phyloP scores from a whole-genome alignment of 1,284 basidiomycete genomes.

The Omphalotus olearius region DNA sequence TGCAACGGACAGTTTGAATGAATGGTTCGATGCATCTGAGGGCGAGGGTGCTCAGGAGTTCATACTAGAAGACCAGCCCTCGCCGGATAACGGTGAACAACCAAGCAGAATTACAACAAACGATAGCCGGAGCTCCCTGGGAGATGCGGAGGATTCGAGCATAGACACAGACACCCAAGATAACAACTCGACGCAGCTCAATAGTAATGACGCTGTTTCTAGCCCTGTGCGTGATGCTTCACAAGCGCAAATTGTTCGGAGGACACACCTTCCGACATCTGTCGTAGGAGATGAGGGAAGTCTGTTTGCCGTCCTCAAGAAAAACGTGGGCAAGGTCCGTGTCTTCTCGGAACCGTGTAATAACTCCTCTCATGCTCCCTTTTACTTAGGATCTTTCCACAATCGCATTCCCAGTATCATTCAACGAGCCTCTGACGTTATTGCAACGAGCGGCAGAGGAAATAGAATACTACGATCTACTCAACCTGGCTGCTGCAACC shows the following conservation, averaged over 20 bases:
- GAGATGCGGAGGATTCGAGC: constrained; percentile 36
- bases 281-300: constrained; percentile 83
- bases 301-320: constrained; percentile 83
- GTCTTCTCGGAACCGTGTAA: constrained; percentile 2
- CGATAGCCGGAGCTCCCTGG: constrained; percentile 36
- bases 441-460: constrained; percentile 82
- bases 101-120: constrained; percentile 34
- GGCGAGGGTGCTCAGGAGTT: constrained; percentile 65
- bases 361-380: constrained; percentile 11
- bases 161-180: constrained; percentile 41
- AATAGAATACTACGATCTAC: constrained; percentile 72
- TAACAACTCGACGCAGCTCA: constrained; percentile 17
- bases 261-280: constrained; percentile 63
- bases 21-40: constrained; percentile 73
- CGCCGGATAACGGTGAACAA: constrained; percentile 39
- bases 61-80: constrained; percentile 44
- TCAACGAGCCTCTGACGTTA: constrained; percentile 85
- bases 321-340: constrained; percentile 85
- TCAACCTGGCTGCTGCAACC: constrained; percentile 62
- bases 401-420: constrained; percentile 81
- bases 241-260: constrained; percentile 38
- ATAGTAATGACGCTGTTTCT: not conserved
- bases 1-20: constrained; percentile 51
- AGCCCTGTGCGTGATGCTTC: constrained; percentile 12
- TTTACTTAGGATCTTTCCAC: constrained; percentile 72